Percentiles rank a stretch among this genome's conserved stretches.
Conservation (phyloP, 176 grass and related monocot genomes). For the Aegilops umbellulata region DNA sequence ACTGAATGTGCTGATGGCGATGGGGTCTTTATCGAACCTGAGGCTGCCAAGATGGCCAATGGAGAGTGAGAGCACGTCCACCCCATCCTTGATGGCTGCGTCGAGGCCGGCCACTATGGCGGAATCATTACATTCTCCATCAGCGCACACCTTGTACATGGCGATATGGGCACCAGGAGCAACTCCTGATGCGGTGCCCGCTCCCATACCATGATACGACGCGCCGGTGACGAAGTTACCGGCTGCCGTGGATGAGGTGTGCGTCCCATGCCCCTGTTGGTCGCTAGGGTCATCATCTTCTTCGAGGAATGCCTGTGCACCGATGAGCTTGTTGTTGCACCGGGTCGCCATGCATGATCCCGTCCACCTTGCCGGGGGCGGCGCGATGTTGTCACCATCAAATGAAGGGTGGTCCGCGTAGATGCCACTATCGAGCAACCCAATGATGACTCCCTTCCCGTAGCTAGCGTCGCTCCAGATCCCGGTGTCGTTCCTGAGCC, state of each 20-base stretch:
- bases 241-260: neutral
- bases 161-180: neutral
- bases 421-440: slow-evolving; percentile 50
- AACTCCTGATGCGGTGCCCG: neutral
- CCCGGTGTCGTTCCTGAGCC: neutral
- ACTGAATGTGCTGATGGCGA: neutral
- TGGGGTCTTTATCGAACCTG: neutral
- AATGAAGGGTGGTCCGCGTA: slow-evolving; percentile 17
- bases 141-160: slow-evolving; percentile 1
- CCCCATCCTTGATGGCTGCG: slow-evolving; percentile 7
- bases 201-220: neutral
- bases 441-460: slow-evolving; percentile 46
- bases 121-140: neutral
- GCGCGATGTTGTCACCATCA: neutral
- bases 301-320: neutral
- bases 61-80: neutral
- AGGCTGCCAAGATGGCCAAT: neutral
- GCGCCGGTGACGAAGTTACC: neutral
- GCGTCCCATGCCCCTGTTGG: neutral
- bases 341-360: slow-evolving; percentile 11
- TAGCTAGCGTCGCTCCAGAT: slow-evolving; percentile 12
- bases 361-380: slow-evolving; percentile 1
- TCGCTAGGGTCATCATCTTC: neutral
- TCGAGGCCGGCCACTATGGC: neutral
- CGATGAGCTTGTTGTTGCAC: neutral